These are phyloP conservation scores for Prunus yedoensis DNA, from an alignment of 331 rosid species.

Conservation along the genomic window DNA sequence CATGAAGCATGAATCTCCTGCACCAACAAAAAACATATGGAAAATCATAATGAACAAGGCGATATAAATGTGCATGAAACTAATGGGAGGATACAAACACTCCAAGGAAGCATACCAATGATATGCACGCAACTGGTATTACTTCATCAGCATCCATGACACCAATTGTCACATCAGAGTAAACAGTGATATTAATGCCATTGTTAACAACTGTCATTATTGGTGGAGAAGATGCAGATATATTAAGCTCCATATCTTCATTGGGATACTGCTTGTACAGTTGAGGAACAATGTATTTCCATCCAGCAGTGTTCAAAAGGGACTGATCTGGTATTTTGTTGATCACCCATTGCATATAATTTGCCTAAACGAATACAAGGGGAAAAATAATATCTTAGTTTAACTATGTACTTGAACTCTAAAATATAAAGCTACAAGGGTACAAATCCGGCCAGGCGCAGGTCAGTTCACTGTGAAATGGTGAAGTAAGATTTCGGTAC, in stretches of 20 bases:
- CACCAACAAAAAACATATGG: constrained; percentile 27
- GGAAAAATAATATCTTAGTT: neutral
- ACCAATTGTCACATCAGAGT: constrained; percentile 49
- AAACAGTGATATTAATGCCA: constrained; percentile 39
- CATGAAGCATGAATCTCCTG: constrained; percentile 68
- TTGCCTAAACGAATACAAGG: constrained; percentile 47
- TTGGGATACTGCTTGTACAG: constrained; percentile 74
- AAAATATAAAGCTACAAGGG: neutral
- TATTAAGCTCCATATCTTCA: constrained; percentile 61
- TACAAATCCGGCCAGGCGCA: neutral
- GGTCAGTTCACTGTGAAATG: neutral
- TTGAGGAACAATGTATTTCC: constrained; percentile 81
- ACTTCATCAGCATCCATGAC: constrained; percentile 57
- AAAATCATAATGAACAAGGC: constrained; percentile 11
- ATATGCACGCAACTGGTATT: constrained; percentile 70
- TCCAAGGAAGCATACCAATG: constrained; percentile 56
- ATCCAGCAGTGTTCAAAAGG: constrained; percentile 64
- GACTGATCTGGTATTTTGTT: constrained; percentile 53
- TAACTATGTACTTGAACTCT: neutral
- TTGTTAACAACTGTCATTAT: constrained; percentile 40
- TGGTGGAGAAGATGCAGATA: constrained; percentile 67
- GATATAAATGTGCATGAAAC: neutral
- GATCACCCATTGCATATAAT: constrained; percentile 58
- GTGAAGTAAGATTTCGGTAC: neutral
- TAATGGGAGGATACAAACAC: neutral